Percentiles rank a stretch among this genome's conserved stretches.
These are phyloP conservation scores for Schizosaccharomyces osmophilus DNA, from an alignment of 805 yeast species.

Conservation along the genomic window DNA sequence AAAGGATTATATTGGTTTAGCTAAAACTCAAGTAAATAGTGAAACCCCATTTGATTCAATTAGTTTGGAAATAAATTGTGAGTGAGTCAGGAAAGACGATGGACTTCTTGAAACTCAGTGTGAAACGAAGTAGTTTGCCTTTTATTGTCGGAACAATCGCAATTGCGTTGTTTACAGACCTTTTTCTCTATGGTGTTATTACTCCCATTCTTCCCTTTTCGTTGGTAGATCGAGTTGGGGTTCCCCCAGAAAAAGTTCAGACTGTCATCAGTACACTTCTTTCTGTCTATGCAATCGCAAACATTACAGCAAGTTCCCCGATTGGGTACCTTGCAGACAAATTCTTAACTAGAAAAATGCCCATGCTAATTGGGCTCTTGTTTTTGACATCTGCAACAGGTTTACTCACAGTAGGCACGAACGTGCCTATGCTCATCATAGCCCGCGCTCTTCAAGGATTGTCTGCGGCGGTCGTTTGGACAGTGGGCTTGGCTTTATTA, in stretches of 20 bases:
- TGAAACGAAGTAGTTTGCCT: not conserved
- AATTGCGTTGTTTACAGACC: constrained; percentile 14
- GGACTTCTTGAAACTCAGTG: not conserved
- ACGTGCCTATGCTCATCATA: constrained; percentile 10
- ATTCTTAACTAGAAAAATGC: constrained; percentile 8
- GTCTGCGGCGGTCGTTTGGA: constrained; percentile 15
- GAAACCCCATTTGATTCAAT: too few relatives aligned
- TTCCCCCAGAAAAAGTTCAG: constrained; percentile 10
- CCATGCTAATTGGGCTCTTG: constrained; percentile 14
- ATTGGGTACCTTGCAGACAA: constrained; percentile 13
- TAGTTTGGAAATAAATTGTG: constrained; percentile 4
- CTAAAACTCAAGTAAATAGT: too few relatives aligned
- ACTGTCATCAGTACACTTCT: constrained; percentile 11
- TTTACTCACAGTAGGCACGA: constrained; percentile 11
- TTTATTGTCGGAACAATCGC: constrained; percentile 6
- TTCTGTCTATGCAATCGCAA: constrained; percentile 14
- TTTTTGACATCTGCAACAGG: constrained; percentile 13
- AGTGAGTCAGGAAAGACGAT: not conserved
- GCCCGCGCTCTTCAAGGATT: constrained; percentile 16
- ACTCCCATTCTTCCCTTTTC: constrained; percentile 16
- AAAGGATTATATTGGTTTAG: too few relatives aligned
- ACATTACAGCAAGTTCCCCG: constrained; percentile 8
- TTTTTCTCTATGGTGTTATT: constrained; percentile 13
- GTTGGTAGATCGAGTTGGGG: constrained; percentile 11
- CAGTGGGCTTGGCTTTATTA: constrained; percentile 15